Base-by-base conservation (phyloP, 345 rosid genomes). In the Eutrema japonicum region DNA sequence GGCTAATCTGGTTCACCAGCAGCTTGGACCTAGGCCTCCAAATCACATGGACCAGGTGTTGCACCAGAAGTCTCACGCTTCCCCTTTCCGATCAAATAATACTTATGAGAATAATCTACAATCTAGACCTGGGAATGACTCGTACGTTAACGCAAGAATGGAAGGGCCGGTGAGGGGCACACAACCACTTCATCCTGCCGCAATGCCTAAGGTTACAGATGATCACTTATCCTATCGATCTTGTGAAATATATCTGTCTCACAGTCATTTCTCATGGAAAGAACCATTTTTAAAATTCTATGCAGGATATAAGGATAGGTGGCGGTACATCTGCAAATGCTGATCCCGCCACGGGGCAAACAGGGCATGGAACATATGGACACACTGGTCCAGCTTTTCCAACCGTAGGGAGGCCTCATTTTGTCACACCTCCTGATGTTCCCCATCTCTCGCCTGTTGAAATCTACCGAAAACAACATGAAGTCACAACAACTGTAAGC, bases 401-500 rank as follows among this genome's bases (percentile, higher is more conserved):
- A 72, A 78, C 86, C 70, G 50, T 75, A 63, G 58, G 32, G 70
- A 80, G 85, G 78, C 83, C 87, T 45, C 85, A 91, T n/a, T 74
- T 79, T 26, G 53, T 53, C 64, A 84, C 85, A 71, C 67, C 84
- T 52, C 55, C 83, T 26, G 92, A 86, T 78, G 70, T 72, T 55
- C 13, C 74, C 43, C 77, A 75, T 71, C 79, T 88, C 40, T 85
- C 97, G 4, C 78, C 98, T 42, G 89, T 75, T 68, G 97, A 91
- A 76, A 82, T 66, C 56, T 94, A 91, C 77, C 61, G 93, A 50
- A 88, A 83, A 70, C 91, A 87, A 64, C 97, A 94, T 74, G 97
- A 94, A 91, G 90, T 94, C 75, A 78, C 95, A 55, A 87, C 91
- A 64, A 89, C 83, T 81, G 98, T 94, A 36, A 61, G 89, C 85